A percentile compares a stretch with the other conserved stretches of the same genome.
Evolutionary conservation across 2,329 filamentous ascomycete species (phyloP).

Genomic region (Chaetomium globosum): DNA sequence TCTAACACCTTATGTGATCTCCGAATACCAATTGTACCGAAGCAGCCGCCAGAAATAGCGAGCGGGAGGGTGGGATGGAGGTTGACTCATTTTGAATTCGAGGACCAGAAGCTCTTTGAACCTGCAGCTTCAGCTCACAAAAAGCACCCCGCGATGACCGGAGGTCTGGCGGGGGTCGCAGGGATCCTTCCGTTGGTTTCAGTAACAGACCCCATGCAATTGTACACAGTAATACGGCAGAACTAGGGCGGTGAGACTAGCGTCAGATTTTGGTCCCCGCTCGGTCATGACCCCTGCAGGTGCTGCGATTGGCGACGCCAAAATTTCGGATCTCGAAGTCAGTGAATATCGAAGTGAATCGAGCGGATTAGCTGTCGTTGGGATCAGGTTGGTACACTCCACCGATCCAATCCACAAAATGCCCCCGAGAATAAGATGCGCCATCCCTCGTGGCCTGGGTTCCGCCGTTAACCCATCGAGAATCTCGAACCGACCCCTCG

Average conservation of each 20-base stretch:
- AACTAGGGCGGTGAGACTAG: conserved; percentile 32
- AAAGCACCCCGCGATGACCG: conserved; percentile 30
- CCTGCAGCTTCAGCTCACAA: conserved; percentile 14
- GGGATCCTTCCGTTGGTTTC: conserved; percentile 21
- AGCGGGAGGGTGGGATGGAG: neutral
- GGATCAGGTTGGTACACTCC: conserved; percentile 26
- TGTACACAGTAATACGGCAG: conserved; percentile 23
- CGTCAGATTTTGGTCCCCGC: conserved; percentile 4
- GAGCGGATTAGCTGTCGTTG: conserved; percentile 11
- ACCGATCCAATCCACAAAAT: conserved; percentile 29
- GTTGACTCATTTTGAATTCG: conserved; percentile 33
- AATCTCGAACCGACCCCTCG: conserved; percentile 25
- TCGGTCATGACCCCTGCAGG: conserved; percentile 22
- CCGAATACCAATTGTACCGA: conserved; percentile 1
- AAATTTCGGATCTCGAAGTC: conserved; percentile 32
- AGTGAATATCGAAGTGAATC: conserved; percentile 21
- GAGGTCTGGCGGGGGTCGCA: conserved; percentile 26
- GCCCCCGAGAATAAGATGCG: conserved; percentile 38
- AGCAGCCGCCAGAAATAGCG: neutral
- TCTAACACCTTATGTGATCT: conserved; percentile 3
- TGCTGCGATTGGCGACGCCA: conserved; percentile 32
- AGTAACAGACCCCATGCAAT: neutral
- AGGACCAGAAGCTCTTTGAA: conserved; percentile 17
- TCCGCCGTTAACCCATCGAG: conserved; percentile 30
- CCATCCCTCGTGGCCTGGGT: conserved; percentile 34